Conservation (phyloP, 2,329 filamentous ascomycete species). For the Orbilia oligospora region DNA sequence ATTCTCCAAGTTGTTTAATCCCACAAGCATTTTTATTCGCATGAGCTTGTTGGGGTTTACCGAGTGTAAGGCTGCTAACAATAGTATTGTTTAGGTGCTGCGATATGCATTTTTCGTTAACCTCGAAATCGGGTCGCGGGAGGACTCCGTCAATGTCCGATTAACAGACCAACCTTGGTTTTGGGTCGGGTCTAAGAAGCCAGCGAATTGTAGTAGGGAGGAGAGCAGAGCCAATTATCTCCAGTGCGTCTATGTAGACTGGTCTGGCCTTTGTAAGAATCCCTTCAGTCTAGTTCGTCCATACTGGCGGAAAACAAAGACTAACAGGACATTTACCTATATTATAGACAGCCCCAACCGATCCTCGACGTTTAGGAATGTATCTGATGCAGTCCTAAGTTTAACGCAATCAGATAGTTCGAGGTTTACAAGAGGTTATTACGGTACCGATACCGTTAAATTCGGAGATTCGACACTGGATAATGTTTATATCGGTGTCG, state of each 20-base stretch:
- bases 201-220: slow-evolving; percentile 36
- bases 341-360: slow-evolving; percentile 17
- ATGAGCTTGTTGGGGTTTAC: background rate
- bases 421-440: slow-evolving; percentile 40
- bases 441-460: slow-evolving; percentile 47
- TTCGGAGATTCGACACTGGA: slow-evolving; percentile 33
- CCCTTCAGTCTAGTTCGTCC: background rate
- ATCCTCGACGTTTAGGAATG: slow-evolving; percentile 37
- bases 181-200: slow-evolving; percentile 41
- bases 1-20: background rate
- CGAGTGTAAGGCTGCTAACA: slow-evolving; percentile 15
- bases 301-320: background rate
- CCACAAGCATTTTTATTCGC: too few relatives aligned
- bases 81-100: slow-evolving; percentile 13
- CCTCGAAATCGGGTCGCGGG: slow-evolving; percentile 41
- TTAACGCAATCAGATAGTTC: slow-evolving; percentile 33
- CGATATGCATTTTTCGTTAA: slow-evolving; percentile 49
- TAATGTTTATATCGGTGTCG: slow-evolving; percentile 55
- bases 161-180: slow-evolving; percentile 54
- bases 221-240: slow-evolving; percentile 35
- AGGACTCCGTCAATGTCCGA: slow-evolving; percentile 41
- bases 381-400: slow-evolving; percentile 38
- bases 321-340: background rate
- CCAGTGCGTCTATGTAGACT: slow-evolving; percentile 46
- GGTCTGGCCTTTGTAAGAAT: slow-evolving; percentile 51